Evolutionary conservation across 306 rosid genomes (phyloP).

Genomic region (Casuarina glauca): DNA sequence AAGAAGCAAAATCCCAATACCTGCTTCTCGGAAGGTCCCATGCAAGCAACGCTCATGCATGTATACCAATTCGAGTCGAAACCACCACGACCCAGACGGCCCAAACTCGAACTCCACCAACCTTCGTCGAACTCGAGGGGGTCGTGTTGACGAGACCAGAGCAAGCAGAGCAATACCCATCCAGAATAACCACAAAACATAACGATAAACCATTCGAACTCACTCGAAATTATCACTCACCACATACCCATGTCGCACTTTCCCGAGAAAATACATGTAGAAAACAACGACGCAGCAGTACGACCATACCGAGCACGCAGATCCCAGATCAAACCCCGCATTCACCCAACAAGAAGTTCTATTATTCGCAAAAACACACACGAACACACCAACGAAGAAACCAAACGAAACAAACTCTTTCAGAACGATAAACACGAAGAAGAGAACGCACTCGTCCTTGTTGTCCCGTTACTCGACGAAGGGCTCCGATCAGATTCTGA

Average conservation of each 20-base stretch:
- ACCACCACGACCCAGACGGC: slow-evolving; percentile 25
- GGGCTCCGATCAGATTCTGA: slow-evolving; percentile 67
- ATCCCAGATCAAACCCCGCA: slow-evolving; percentile 40
- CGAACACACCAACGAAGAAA: slow-evolving; percentile 16
- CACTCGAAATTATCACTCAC: slow-evolving; percentile 11
- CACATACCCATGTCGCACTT: slow-evolving; percentile 19
- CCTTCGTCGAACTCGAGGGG: background rate
- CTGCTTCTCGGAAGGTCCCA: background rate
- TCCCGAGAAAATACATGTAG: slow-evolving; percentile 8
- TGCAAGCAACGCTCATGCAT: slow-evolving; percentile 29
- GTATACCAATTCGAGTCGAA: slow-evolving; percentile 21
- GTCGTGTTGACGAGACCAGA: background rate
- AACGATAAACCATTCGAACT: slow-evolving; percentile 13
- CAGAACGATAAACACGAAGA: slow-evolving; percentile 19
- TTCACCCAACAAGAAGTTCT: slow-evolving; percentile 35
- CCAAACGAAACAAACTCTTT: background rate
- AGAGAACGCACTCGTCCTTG: slow-evolving; percentile 53
- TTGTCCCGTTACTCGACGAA: slow-evolving; percentile 44
- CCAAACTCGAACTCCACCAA: slow-evolving; percentile 29
- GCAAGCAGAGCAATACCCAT: slow-evolving; percentile 15
- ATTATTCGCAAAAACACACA: slow-evolving; percentile 13
- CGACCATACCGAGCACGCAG: slow-evolving; percentile 28
- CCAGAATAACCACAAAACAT: slow-evolving; percentile 6
- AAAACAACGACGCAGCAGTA: slow-evolving; percentile 18
- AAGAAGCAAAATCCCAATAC: slow-evolving; percentile 9